A percentile compares a stretch with the other conserved stretches of the same genome.
These are phyloP conservation scores for Isoetes taiwanensis DNA, from an alignment of 75 land plant genomes.

Conservation along the genomic window DNA sequence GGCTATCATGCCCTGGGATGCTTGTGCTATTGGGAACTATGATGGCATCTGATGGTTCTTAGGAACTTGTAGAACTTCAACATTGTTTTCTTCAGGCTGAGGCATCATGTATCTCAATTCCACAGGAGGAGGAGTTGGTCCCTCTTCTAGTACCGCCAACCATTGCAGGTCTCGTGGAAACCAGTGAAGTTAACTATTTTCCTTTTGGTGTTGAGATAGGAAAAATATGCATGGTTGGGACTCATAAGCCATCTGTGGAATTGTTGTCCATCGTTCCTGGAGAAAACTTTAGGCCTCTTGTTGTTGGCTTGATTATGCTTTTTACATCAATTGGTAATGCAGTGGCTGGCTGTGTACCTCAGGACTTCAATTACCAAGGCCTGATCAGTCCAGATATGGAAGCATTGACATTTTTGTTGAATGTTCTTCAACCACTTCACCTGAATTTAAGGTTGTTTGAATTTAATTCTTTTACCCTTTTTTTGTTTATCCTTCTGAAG, in stretches of 20 bases:
- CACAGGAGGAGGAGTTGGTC: conserved; percentile 26
- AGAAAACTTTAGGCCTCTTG: conserved; percentile 47
- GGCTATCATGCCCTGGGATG: conserved; percentile 63
- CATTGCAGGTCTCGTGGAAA: conserved; percentile 19
- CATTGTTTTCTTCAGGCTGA: conserved; percentile 46
- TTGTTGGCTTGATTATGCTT: conserved; percentile 50
- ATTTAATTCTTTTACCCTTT: background rate
- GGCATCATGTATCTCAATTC: conserved; percentile 84
- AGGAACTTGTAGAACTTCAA: conserved; percentile 57
- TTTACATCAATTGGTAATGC: conserved; percentile 48
- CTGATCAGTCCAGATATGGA: conserved; percentile 62
- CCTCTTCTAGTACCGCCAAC: conserved; percentile 20
- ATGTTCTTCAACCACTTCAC: conserved; percentile 81
- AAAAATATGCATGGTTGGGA: conserved; percentile 64
- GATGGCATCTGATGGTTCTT: conserved; percentile 18
- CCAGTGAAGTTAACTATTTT: conserved; percentile 4
- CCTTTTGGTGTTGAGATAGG: conserved; percentile 34
- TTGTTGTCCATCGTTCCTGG: conserved; percentile 50
- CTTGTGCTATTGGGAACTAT: conserved; percentile 60
- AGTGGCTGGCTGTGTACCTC: conserved; percentile 75
- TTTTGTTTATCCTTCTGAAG: too few species aligned
- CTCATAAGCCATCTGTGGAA: conserved; percentile 94
- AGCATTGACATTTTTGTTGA: conserved; percentile 58
- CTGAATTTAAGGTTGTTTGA: conserved; percentile 64
- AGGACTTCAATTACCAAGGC: conserved; percentile 74